These are phyloP conservation scores for Xylariaceae sp. DNA, from an alignment of 2,329 filamentous ascomycete genomes.

Conservation along the genomic window DNA sequence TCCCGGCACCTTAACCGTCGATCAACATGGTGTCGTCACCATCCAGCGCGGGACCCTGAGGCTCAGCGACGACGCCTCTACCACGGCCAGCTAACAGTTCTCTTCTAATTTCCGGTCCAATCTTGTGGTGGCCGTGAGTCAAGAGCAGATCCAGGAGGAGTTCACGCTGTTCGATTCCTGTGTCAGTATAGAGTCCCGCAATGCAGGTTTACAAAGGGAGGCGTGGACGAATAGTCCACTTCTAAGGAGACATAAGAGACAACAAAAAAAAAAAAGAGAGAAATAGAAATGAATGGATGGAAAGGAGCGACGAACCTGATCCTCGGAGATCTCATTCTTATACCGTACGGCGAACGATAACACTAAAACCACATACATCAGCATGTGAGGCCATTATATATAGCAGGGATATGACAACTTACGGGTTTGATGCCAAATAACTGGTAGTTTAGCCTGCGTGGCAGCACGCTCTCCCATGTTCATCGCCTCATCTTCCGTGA, in stretches of 20 bases:
- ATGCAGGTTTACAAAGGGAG: neutral
- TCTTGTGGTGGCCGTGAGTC: constrained; percentile 76
- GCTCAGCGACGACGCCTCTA: constrained; percentile 66
- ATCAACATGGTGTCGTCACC: constrained; percentile 92
- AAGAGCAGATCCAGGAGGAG: constrained; percentile 82
- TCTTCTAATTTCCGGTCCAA: constrained; percentile 82
- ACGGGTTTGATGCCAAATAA: constrained; percentile 89
- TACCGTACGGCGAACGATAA: constrained; percentile 91
- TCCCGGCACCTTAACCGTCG: constrained; percentile 32
- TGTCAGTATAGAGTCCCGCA: constrained; percentile 4
- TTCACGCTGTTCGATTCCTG: constrained; percentile 49
- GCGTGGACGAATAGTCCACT: no score
- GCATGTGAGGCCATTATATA: neutral
- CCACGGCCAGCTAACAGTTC: constrained; percentile 85
- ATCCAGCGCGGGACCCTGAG: constrained; percentile 49
- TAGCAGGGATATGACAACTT: neutral
- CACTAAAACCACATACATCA: constrained; percentile 34
- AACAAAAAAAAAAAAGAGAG: neutral
- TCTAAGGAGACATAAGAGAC: neutral
- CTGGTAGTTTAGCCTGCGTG: constrained; percentile 63
- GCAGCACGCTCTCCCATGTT: constrained; percentile 43
- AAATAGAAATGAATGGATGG: neutral
- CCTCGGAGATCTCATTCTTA: constrained; percentile 91
- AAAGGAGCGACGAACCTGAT: constrained; percentile 46
- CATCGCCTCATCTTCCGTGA: constrained; percentile 51